phyloP scores from a whole-genome alignment of 495 filamentous ascomycete genomes.

The Usnea hakonensis region DNA sequence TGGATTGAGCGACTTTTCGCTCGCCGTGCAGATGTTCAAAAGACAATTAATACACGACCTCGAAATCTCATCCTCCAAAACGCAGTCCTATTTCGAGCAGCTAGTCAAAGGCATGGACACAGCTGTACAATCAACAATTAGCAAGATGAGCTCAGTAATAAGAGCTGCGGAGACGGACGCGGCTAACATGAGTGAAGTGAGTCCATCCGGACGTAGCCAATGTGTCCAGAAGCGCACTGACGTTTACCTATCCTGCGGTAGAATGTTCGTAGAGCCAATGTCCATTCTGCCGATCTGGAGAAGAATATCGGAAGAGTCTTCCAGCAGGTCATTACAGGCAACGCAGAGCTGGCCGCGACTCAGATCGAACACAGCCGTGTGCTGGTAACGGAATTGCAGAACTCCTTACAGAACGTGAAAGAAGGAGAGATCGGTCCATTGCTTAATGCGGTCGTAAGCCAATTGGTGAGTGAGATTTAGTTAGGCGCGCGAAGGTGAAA shows the following conservation, averaged over 20 bases:
- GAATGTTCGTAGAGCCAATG: slow-evolving; percentile 32
- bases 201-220: background rate
- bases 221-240: background rate
- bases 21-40: slow-evolving; percentile 31
- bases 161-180: slow-evolving; percentile 25
- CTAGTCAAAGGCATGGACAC: slow-evolving; percentile 31
- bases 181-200: slow-evolving; percentile 32
- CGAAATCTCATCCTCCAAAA: slow-evolving; percentile 28
- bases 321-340: slow-evolving; percentile 30
- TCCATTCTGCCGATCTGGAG: slow-evolving; percentile 29
- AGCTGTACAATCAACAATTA: slow-evolving; percentile 22
- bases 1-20: slow-evolving; percentile 32
- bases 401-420: slow-evolving; percentile 23
- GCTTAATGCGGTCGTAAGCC: slow-evolving; percentile 17
- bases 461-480: slow-evolving; percentile 29
- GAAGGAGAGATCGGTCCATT: slow-evolving; percentile 23
- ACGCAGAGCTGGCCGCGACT: slow-evolving; percentile 25
- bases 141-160: slow-evolving; percentile 24
- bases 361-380: slow-evolving; percentile 21
- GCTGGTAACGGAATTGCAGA: slow-evolving; percentile 24
- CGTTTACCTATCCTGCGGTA: slow-evolving; percentile 17
- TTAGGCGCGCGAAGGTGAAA: slow-evolving; percentile 23
- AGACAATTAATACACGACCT: slow-evolving; percentile 31
- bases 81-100: slow-evolving; percentile 26
- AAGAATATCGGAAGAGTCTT: slow-evolving; percentile 29